Percentiles rank a stretch among this genome's conserved stretches.
phyloP scores from a whole-genome alignment of 768 basidiomycete genomes.

The Lactarius indigo region DNA sequence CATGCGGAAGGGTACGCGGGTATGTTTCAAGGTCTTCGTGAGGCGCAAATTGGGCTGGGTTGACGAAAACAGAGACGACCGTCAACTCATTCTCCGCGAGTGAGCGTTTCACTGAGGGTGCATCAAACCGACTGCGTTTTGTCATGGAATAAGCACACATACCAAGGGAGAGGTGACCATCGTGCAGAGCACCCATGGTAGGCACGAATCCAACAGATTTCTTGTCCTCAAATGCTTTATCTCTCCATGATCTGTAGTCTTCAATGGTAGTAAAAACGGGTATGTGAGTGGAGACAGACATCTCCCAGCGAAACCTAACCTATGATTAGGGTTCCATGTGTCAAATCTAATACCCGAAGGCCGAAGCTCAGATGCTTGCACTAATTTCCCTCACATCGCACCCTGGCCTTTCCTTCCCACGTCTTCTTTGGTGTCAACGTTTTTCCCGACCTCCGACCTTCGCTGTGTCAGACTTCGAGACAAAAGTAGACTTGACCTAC shows the following conservation, averaged over 20 bases:
- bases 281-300: conserved; percentile 31
- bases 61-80: conserved; percentile 94
- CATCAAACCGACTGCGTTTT: conserved; percentile 5
- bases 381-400: too few species aligned
- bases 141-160: conserved; percentile 29
- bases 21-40: conserved; percentile 91
- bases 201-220: conserved; percentile 90
- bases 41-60: conserved; percentile 96
- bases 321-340: not conserved
- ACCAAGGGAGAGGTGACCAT: conserved; percentile 92
- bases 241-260: conserved; percentile 71
- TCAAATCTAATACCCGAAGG: too few species aligned
- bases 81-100: conserved; percentile 79
- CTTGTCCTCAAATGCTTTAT: conserved; percentile 49
- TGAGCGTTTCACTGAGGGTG: conserved; percentile 63
- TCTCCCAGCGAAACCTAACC: not conserved
- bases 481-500: too few species aligned
- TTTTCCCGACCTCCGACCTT: too few species aligned
- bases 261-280: conserved; percentile 55
- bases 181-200: conserved; percentile 96
- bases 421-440: too few species aligned
- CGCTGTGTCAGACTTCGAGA: too few species aligned
- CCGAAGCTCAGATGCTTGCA: too few species aligned
- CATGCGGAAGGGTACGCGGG: conserved; percentile 78
- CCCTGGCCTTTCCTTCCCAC: too few species aligned